Evolutionary conservation across 2,329 filamentous ascomycete species (phyloP).

Genomic region (Monilinia polystroma): DNA sequence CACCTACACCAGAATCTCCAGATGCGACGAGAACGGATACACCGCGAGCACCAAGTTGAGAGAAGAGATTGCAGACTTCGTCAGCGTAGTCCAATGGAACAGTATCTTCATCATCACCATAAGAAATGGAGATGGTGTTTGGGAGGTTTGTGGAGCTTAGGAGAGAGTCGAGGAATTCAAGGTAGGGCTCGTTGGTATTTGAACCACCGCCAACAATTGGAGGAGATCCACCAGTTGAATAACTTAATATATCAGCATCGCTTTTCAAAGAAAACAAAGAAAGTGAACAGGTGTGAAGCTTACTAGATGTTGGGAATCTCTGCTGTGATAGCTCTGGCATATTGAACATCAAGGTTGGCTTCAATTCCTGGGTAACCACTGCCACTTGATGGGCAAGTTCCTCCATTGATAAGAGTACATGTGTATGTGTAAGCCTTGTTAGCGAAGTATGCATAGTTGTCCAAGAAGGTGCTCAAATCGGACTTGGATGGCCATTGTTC

Average conservation of each 20-base stretch:
- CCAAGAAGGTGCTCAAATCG: constrained; percentile 37
- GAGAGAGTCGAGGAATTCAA: constrained; percentile 60
- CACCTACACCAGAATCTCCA: constrained; percentile 49
- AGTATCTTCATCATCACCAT: constrained; percentile 54
- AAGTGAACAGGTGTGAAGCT: neutral
- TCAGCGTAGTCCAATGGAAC: constrained; percentile 55
- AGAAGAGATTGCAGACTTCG: constrained; percentile 51
- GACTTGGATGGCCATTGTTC: constrained; percentile 34
- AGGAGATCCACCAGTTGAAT: constrained; percentile 55
- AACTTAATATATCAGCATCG: constrained; percentile 36
- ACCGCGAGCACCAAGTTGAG: constrained; percentile 53
- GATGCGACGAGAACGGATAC: constrained; percentile 50
- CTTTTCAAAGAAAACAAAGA: neutral
- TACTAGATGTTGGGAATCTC: constrained; percentile 52
- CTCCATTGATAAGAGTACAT: constrained; percentile 37
- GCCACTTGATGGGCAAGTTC: constrained; percentile 36
- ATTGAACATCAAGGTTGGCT: constrained; percentile 60
- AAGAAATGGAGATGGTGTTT: constrained; percentile 57
- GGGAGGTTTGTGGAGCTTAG: constrained; percentile 55
- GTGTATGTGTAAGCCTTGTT: constrained; percentile 41
- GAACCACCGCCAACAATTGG: constrained; percentile 48
- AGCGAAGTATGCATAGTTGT: constrained; percentile 31
- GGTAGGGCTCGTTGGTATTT: constrained; percentile 67
- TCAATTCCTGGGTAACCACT: constrained; percentile 42
- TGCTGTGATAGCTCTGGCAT: constrained; percentile 54